Percentiles rank a stretch among this genome's conserved stretches.
Conservation (phyloP, 768 basidiomycete species). For the Cystofilobasidium bisporidii region DNA sequence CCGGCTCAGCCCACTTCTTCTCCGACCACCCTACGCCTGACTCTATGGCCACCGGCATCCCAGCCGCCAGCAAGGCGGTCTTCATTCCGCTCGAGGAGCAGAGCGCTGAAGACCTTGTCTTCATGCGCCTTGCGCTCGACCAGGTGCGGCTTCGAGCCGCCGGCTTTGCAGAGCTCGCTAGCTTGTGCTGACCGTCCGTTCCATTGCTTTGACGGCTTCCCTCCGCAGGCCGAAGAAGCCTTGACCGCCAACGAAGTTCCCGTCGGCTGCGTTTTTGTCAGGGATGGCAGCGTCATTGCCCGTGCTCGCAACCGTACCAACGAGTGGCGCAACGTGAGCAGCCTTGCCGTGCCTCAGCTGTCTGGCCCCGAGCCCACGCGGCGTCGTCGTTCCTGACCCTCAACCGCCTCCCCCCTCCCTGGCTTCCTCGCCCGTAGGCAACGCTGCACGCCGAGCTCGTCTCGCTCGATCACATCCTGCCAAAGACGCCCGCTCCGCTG, state of each 20-base stretch:
- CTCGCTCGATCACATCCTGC: constrained; percentile 79
- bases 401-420: not conserved
- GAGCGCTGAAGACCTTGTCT: constrained; percentile 43
- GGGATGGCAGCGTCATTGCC: constrained; percentile 66
- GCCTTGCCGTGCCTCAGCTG: too few species aligned
- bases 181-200: not conserved
- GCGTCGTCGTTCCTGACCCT: constrained; percentile 1
- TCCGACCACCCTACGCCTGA: not conserved
- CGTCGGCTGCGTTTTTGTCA: constrained; percentile 90
- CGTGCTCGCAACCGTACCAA: constrained; percentile 87
- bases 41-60: not conserved
- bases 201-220: not conserved
- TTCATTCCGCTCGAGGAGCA: constrained; percentile 42
- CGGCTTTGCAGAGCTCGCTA: constrained; percentile 22
- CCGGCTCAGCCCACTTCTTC: not conserved
- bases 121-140: constrained; percentile 73
- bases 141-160: constrained; percentile 50
- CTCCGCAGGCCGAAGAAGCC: constrained; percentile 54
- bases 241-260: constrained; percentile 78
- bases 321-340: constrained; percentile 73
- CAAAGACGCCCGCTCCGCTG: constrained; percentile 57
- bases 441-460: constrained; percentile 96
- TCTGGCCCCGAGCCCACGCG: too few species aligned
- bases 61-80: constrained; percentile 28
- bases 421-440: constrained; percentile 49